Conservation (phyloP, 1,284 basidiomycete species). For the Fomes fomentarius region DNA sequence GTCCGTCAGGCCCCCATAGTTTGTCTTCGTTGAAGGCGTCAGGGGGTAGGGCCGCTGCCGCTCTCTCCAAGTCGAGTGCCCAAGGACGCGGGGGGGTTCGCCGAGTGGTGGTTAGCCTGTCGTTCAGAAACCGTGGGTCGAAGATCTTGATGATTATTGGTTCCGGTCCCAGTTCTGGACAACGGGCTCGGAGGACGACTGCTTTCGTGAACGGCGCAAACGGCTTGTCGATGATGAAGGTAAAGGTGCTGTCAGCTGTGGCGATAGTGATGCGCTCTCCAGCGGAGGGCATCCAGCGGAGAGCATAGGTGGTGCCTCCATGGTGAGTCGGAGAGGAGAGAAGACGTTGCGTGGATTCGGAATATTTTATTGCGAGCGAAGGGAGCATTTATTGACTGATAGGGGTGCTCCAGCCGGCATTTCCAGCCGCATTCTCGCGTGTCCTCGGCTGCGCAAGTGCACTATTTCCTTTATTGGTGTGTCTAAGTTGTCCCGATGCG, state of each 20-base stretch:
- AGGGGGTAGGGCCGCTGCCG: background rate
- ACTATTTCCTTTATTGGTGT: too few species aligned
- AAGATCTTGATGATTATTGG: slow-evolving; percentile 15
- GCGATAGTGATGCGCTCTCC: slow-evolving; percentile 5
- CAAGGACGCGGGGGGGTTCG: slow-evolving; percentile 4
- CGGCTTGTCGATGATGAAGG: slow-evolving; percentile 15
- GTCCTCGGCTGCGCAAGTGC: too few species aligned
- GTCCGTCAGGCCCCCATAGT: background rate
- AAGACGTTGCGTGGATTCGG: too few species aligned
- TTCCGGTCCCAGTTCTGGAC: background rate
- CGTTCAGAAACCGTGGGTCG: slow-evolving; percentile 11
- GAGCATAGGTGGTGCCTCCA: slow-evolving; percentile 1
- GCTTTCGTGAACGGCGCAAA: slow-evolving; percentile 23
- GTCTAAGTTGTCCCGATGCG: too few species aligned
- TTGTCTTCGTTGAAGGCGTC: background rate
- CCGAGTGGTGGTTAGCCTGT: background rate
- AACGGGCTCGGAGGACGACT: slow-evolving; percentile 3
- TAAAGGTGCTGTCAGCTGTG: background rate
- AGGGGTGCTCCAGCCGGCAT: too few species aligned
- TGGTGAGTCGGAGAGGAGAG: background rate
- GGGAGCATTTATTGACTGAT: too few species aligned
- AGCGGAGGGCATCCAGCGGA: too few species aligned
- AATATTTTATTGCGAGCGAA: too few species aligned
- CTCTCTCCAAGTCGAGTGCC: slow-evolving; percentile 1
- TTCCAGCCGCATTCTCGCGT: too few species aligned